Evolutionary conservation across 805 yeast genomes (phyloP), one percentile per base, ranked within the genome.

Genomic region (Peterozyma xylosa): DNA sequence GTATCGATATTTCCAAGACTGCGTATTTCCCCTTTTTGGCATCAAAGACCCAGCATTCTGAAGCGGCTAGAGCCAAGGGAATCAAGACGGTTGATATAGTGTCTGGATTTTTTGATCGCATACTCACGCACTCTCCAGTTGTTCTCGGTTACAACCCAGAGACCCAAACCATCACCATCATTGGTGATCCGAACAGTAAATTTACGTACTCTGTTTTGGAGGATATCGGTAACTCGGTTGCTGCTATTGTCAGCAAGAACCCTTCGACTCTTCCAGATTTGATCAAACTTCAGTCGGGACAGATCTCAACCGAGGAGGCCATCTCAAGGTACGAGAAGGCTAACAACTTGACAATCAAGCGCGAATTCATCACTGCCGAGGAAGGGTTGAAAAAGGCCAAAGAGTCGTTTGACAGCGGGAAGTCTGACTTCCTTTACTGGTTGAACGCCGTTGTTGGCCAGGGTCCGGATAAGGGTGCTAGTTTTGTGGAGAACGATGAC

Each of bases 221-320:
- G 11, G 79, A 79, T 56, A 53, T 77, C 45, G 80, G 76, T 16
- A 60, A 67, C 32, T 49, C 60, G 4, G 55, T 71, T 39, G 74
- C 73, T 15, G 53, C 69, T 11, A 47, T 74, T 38, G 71, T 67
- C 10, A 57, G 76, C 15, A 47, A 40, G 1, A 64, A 68, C 35
- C 63, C 66, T 5, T 37, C 64, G 0, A 39, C 55, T 3, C 51
- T 77, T 15, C 80, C 81, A 21, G 70, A 76, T 47, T 49, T 41
- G 15, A 46, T 76, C 15, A 66, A 70, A 53, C 54, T 75, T 32
- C 64, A 62, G 41, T 70, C 78, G 15, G 74, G 65, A 33, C 50
- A 42, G n/a, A 56, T 66, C 35, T 53, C 74, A 0, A 56, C 65
- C 30, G 65, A 64, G 45, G 65, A 73, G 14, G 54, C 73, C 4